Evolutionary conservation across 495 filamentous ascomycete species (phyloP), one percentile per base, ranked within the genome.

Genomic region (Tuber microsphaerosporum): DNA sequence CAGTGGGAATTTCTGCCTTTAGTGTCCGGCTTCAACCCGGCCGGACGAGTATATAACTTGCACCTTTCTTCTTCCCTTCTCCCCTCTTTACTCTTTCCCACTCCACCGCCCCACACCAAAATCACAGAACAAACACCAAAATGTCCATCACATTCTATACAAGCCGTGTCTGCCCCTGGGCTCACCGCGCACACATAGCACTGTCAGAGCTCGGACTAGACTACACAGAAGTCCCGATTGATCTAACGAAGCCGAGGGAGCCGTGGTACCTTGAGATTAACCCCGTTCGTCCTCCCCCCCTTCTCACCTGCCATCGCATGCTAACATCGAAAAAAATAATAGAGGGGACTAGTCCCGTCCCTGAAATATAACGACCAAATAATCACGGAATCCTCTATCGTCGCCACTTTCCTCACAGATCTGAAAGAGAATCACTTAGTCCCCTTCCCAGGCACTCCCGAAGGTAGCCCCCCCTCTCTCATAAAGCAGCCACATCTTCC

Each of bases 241-340:
- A 94, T 82, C 87, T 97, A 69, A 80, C 83, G 77, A 87, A 80
- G 6, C 93, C 93, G 0, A 90, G 93, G 16, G 92, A 92, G 71
- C 86, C 88, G n/a, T 94, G 92, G 87, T 97, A 96, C 83, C 88
- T 96, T 6, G 86, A 92, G 71, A 85, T 97, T 82, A 97, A 97
- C 85, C 93, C 92, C 0, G 89, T 90, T 85, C 34, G 84, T 74
- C 43, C 16, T 65, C 14, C 69, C 51, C 61, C 37, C 56, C 8
- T 20, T 44, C 2, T 51, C 41, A 65, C 41, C 51, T 41, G 42
- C 39, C 19, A 46, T 31, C 34, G 0, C 68, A 22, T 48, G 20
- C 42, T 75, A 78, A 74, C 70, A 48, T 12, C 43, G 9, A 41
- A 73, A 39, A 37, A 14, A 5, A 68, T 72, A 74, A 70, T 78